phyloP scores from a whole-genome alignment of 768 basidiomycete species.

The Kwoniella heveanensis region DNA sequence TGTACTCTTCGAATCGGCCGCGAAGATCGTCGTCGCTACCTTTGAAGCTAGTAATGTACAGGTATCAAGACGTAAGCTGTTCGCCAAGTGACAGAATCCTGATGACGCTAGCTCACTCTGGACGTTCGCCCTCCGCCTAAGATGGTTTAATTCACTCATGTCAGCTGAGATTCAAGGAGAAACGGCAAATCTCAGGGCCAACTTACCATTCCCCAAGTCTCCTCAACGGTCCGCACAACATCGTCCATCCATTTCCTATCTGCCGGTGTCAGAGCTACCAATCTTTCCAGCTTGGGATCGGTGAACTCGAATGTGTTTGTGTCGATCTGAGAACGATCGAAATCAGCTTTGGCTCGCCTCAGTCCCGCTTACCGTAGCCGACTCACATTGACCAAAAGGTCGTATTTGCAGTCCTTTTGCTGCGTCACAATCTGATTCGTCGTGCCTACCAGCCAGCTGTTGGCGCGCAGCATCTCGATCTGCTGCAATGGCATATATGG shows the following conservation, averaged over 20 bases:
- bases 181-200: neutral
- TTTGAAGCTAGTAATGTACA: conserved; percentile 66
- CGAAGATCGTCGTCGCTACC: conserved; percentile 95
- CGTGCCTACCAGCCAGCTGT: conserved; percentile 77
- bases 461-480: conserved; percentile 78
- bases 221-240: conserved; percentile 55
- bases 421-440: conserved; percentile 95
- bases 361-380: neutral
- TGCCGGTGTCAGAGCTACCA: conserved; percentile 79
- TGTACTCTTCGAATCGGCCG: conserved; percentile 92
- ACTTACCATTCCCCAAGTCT: conserved; percentile 48
- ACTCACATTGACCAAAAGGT: conserved; percentile 81
- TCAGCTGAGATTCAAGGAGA: no score
- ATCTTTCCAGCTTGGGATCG: conserved; percentile 75
- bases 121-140: conserved; percentile 26
- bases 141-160: no score
- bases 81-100: no score
- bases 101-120: conserved; percentile 10
- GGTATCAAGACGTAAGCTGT: neutral
- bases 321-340: conserved; percentile 66
- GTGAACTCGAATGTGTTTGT: conserved; percentile 82
- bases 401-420: conserved; percentile 75
- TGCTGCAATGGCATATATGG: conserved; percentile 96
- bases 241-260: conserved; percentile 99
- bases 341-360: neutral